A percentile compares a stretch with the other conserved stretches of the same genome.
Conservation (phyloP, 768 basidiomycete species). For the Boletus barrowsii region DNA sequence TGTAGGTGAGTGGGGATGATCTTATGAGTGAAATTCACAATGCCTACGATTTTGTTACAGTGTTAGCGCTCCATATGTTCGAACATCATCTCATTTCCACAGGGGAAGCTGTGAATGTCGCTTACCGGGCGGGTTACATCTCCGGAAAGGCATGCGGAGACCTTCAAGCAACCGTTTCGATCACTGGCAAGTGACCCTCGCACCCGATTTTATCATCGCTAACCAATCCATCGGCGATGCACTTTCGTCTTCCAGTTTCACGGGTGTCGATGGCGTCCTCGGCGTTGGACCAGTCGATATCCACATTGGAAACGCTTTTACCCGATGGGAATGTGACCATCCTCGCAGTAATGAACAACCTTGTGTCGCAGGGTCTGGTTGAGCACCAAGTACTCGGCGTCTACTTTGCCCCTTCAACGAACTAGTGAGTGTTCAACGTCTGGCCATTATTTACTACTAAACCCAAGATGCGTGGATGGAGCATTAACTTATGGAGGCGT, state of each 20-base stretch:
- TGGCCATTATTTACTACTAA: background rate
- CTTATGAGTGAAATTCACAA: background rate
- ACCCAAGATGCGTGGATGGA: constrained; percentile 17
- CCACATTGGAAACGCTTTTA: too few species aligned
- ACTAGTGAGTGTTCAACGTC: constrained; percentile 7
- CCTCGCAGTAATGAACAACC: constrained; percentile 28
- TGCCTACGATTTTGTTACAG: constrained; percentile 4
- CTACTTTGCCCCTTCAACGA: constrained; percentile 22
- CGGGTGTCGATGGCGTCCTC: too few species aligned
- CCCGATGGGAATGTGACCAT: constrained; percentile 9
- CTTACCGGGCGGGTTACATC: too few species aligned
- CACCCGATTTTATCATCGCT: too few species aligned
- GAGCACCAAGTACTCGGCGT: constrained; percentile 16
- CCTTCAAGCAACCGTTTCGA: too few species aligned
- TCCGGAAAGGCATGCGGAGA: too few species aligned
- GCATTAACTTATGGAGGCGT: constrained; percentile 24
- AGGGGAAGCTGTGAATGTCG: too few species aligned
- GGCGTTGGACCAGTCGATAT: too few species aligned
- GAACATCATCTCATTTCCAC: too few species aligned
- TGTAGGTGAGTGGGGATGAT: constrained; percentile 9
- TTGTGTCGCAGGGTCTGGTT: constrained; percentile 17
- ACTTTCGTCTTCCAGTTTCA: too few species aligned
- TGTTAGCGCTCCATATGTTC: constrained; percentile 10
- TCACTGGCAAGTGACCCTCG: too few species aligned
- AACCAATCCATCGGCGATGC: too few species aligned